phyloP scores from a whole-genome alignment of 179 eudicot species.

The Beta macrorhiza region DNA sequence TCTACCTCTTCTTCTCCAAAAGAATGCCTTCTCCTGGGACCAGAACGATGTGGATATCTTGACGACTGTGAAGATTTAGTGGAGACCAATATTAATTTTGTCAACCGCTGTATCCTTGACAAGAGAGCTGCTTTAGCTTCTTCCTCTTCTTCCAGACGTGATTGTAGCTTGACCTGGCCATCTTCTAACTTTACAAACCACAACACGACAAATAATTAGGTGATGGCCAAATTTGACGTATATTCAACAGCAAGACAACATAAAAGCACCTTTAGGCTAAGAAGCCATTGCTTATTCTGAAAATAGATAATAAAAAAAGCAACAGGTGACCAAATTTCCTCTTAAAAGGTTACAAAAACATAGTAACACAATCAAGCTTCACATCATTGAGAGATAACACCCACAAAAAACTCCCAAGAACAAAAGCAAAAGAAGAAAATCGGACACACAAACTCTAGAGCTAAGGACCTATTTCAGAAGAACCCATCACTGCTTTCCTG shows the following conservation, averaged over 20 bases:
- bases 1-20: conserved; percentile 99
- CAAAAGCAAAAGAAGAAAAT: neutral
- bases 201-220: neutral
- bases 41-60: conserved; percentile 66
- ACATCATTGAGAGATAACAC: neutral
- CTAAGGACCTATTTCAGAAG: neutral
- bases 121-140: conserved; percentile 95
- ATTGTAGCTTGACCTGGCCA: conserved; percentile 93
- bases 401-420: neutral
- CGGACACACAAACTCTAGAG: neutral
- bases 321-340: neutral
- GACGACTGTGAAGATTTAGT: conserved; percentile 81
- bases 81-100: conserved; percentile 92
- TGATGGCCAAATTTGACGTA: neutral
- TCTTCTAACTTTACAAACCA: conserved; percentile 77
- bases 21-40: conserved; percentile 89
- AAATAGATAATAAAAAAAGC: neutral
- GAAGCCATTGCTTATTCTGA: neutral
- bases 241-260: neutral
- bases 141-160: conserved; percentile 97
- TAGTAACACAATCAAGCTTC: neutral
- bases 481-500: neutral
- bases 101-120: conserved; percentile 88
- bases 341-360: neutral
- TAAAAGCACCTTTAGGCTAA: neutral